A percentile compares a stretch with the other conserved stretches of the same genome.
These are phyloP conservation scores for Talaromyces sp. DNA, from an alignment of 2,329 filamentous ascomycete genomes.

Conservation along the genomic window DNA sequence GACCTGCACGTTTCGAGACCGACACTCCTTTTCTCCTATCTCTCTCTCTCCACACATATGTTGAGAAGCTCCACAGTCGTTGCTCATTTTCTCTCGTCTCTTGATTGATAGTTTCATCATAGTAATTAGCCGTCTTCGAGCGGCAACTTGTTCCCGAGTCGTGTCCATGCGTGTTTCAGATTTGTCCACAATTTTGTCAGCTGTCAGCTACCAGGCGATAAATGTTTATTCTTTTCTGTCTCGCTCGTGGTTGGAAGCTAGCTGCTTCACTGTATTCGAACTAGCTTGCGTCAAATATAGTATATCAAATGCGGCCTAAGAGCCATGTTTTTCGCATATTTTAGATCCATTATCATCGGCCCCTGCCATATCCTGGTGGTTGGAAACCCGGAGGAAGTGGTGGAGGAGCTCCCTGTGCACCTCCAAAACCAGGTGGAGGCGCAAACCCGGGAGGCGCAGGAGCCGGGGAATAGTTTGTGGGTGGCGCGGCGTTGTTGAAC, in stretches of 20 bases:
- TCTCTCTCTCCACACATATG: background rate
- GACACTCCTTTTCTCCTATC: background rate
- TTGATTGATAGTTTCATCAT: background rate
- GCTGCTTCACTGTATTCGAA: constrained; percentile 1
- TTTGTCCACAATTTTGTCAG: background rate
- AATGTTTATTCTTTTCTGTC: background rate
- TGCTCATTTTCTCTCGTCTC: background rate
- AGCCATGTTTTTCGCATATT: background rate
- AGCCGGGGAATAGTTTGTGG: constrained; percentile 24
- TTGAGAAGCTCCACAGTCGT: background rate
- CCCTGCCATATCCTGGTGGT: constrained; percentile 31
- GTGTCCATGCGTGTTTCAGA: background rate
- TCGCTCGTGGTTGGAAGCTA: constrained; percentile 3
- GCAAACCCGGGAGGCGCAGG: constrained; percentile 47
- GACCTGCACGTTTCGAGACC: background rate
- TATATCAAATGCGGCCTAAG: background rate
- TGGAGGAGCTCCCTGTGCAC: constrained; percentile 24
- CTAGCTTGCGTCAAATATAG: constrained; percentile 2
- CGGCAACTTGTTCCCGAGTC: background rate
- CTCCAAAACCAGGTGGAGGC: constrained; percentile 44
- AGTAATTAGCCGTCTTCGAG: background rate
- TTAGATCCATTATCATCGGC: constrained; percentile 23
- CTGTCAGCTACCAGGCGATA: background rate
- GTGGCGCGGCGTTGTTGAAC: constrained; percentile 29
- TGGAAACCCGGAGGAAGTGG: constrained; percentile 40